Evolutionary conservation across 2,329 filamentous ascomycete species (phyloP).

Genomic region (Zasmidium angulare): DNA sequence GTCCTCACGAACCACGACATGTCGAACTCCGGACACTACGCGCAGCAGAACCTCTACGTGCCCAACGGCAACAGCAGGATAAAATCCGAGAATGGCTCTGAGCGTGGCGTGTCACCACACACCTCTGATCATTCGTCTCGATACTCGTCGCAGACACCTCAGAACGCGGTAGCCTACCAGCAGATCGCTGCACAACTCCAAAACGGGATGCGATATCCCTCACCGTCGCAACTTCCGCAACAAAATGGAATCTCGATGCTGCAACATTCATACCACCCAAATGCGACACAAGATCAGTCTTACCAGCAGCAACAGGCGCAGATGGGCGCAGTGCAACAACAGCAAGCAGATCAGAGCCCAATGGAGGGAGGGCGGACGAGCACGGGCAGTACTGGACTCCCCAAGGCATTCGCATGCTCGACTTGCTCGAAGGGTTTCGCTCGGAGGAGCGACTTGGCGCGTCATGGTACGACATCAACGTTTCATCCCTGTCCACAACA

Average conservation of each 20-base stretch:
- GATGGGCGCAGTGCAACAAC: slow-evolving; percentile 34
- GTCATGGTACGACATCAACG: slow-evolving; percentile 70
- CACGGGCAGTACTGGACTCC: slow-evolving; percentile 51
- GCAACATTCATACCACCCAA: slow-evolving; percentile 55
- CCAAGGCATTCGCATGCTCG: slow-evolving; percentile 83
- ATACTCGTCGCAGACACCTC: slow-evolving; percentile 58
- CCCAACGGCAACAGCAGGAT: slow-evolving; percentile 51
- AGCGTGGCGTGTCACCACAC: slow-evolving; percentile 58
- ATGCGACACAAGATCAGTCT: slow-evolving; percentile 45
- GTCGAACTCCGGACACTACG: slow-evolving; percentile 33
- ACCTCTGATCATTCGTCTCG: slow-evolving; percentile 56
- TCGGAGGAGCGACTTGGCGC: slow-evolving; percentile 85
- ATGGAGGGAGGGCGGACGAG: slow-evolving; percentile 37
- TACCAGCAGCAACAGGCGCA: slow-evolving; percentile 41
- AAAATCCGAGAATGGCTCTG: slow-evolving; percentile 60
- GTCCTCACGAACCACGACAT: slow-evolving; percentile 34
- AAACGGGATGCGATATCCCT: slow-evolving; percentile 56
- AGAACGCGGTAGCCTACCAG: slow-evolving; percentile 46
- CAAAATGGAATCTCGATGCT: slow-evolving; percentile 53
- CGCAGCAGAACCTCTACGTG: slow-evolving; percentile 46
- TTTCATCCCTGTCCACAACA: slow-evolving; percentile 9
- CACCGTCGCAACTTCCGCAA: slow-evolving; percentile 50
- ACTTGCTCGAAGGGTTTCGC: slow-evolving; percentile 92
- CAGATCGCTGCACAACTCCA: slow-evolving; percentile 51
- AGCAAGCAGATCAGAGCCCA: slow-evolving; percentile 36